Evolutionary conservation across 768 basidiomycete species (phyloP).

Genomic region (Mycena epipterygia): DNA sequence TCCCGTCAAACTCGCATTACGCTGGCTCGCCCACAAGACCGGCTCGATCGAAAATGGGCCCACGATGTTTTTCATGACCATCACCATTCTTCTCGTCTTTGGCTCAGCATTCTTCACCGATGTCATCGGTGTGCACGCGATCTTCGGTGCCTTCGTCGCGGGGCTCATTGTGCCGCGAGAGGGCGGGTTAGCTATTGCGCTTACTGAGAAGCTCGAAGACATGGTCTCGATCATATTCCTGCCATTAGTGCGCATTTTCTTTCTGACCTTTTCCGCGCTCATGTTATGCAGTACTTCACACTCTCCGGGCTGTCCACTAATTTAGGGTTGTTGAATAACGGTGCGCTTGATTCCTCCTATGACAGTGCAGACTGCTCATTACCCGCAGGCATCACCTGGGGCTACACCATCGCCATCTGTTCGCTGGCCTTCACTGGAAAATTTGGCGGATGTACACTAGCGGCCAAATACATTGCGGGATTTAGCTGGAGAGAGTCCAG

Average conservation of each 20-base stretch:
- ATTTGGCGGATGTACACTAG: conserved; percentile 86
- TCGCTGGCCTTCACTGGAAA: conserved; percentile 87
- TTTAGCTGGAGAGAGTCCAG: conserved; percentile 87
- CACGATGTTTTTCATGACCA: conserved; percentile 90
- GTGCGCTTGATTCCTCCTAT: conserved; percentile 48
- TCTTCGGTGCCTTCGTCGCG: conserved; percentile 91
- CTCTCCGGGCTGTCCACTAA: conserved; percentile 92
- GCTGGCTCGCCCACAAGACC: conserved; percentile 81
- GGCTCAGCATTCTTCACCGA: conserved; percentile 94
- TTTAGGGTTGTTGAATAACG: conserved; percentile 85
- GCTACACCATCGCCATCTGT: conserved; percentile 85
- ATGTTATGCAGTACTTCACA: conserved; percentile 82
- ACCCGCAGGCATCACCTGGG: conserved; percentile 83
- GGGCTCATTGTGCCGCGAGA: conserved; percentile 90
- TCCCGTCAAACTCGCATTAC: conserved; percentile 70
- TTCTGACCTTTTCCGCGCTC: neutral
- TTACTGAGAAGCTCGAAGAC: conserved; percentile 98
- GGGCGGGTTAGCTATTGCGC: conserved; percentile 84
- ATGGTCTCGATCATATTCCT: conserved; percentile 92
- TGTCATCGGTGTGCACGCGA: conserved; percentile 91
- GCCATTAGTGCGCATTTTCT: conserved; percentile 73
- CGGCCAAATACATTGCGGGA: conserved; percentile 74
- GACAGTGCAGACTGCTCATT: neutral
- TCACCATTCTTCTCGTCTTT: conserved; percentile 85
- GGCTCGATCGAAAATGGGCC: conserved; percentile 89